A percentile compares a stretch with the other conserved stretches of the same genome.
phyloP scores from a whole-genome alignment of 2,329 filamentous ascomycete genomes.

The Colletotrichum sp. region DNA sequence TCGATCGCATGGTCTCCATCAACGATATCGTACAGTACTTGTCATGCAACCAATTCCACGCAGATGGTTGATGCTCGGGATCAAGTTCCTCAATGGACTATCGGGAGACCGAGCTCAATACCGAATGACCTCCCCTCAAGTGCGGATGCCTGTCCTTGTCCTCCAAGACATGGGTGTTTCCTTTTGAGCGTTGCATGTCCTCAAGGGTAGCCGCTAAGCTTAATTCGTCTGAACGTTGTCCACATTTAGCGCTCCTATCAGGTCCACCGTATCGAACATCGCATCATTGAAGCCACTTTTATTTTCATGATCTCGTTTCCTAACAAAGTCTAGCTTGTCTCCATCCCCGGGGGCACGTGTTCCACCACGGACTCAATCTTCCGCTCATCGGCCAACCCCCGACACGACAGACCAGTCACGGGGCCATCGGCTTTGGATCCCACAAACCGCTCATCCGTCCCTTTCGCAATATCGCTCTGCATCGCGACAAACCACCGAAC shows the following conservation, averaged over 20 bases:
- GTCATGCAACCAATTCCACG: not conserved
- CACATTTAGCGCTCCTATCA: not conserved
- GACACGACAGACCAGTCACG: not conserved
- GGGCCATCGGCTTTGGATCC: not conserved
- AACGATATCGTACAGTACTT: not conserved
- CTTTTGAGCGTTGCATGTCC: not conserved
- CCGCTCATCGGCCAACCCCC: not conserved
- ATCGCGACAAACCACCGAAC: not conserved
- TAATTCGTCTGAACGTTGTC: not conserved
- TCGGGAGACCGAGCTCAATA: not conserved
- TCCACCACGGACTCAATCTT: not conserved
- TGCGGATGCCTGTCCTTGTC: not conserved
- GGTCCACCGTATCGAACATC: not conserved
- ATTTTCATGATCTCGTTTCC: not conserved
- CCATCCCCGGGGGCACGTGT: not conserved
- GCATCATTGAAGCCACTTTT: slow-evolving; percentile 6
- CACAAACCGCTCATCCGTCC: not conserved
- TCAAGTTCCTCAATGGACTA: not conserved
- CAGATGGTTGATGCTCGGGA: not conserved
- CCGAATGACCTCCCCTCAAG: not conserved
- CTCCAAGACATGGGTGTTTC: not conserved
- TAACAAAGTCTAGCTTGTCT: not conserved
- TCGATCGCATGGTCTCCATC: not conserved
- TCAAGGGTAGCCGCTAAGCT: not conserved
- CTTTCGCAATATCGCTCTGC: not conserved